Base-by-base conservation (phyloP, 257 asterid species). In the Eucommia ulmoides region DNA sequence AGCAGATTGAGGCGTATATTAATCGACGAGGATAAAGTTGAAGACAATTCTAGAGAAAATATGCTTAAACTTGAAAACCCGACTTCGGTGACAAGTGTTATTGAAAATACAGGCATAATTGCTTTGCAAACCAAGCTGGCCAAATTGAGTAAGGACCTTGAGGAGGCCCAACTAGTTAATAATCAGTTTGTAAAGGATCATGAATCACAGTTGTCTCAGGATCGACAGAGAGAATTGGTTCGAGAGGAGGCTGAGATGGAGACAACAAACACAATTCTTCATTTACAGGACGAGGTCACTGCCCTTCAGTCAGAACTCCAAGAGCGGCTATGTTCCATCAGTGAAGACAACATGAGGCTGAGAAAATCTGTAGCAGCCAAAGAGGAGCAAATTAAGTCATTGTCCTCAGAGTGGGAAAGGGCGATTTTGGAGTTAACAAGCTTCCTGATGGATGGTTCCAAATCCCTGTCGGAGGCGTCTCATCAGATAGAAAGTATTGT, bases 341-440 rank as follows among this genome's bases (percentile, higher is more conserved):
- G 74, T 23, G 88, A 78, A 62, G 81, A 83, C 74, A 83, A 80
- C 69, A 52, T 21, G 51, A 58, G 59, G 50, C 79, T 87, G 55
- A 67, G 71, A 69, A 73, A 65, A 46, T 49, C 63, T 56, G 20
- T 87, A 59, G 78, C 71, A 25, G 76, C 71, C 55, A 87, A 80
- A 65, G 94, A 83, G 64, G 72, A 70, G 23, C 82, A 78, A 64
- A 62, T 79, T 50, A 67, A 60, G 69, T 60, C 46, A 55, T 45
- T 75, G 56, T 65, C 77, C 65, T 61, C 67, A 51, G 84, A 76
- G 56, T 87, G 97, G 97, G 97, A 87, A 74, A 69, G 82, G 69
- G 93, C 93, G 62, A 80, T 79, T 23, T 66, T 83, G 76, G 97
- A 83, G 74, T 78, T 87, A 59, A 83, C 85, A 20, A 69, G 65